These are phyloP conservation scores for Pichia cephalocereana DNA, from an alignment of 805 yeast genomes.

Conservation along the genomic window DNA sequence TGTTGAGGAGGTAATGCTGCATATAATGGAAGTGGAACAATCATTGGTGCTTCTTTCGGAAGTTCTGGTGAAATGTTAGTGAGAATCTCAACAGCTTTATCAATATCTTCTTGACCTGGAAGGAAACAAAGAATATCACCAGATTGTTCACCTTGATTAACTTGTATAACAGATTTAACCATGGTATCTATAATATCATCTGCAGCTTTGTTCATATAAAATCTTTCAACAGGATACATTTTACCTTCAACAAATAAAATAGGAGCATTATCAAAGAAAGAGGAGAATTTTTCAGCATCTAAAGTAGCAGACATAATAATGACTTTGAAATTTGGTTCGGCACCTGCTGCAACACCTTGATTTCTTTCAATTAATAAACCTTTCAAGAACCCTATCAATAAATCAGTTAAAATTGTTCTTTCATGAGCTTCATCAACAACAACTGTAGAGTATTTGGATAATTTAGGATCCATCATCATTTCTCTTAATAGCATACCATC, in stretches of 20 bases:
- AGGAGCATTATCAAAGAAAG: slow-evolving; percentile 73
- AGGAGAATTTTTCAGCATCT: slow-evolving; percentile 80
- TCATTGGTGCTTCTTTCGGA: slow-evolving; percentile 64
- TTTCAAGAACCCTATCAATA: slow-evolving; percentile 82
- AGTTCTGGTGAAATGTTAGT: slow-evolving; percentile 52
- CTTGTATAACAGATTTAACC: slow-evolving; percentile 64
- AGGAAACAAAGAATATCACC: slow-evolving; percentile 92
- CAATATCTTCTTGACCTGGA: slow-evolving; percentile 98
- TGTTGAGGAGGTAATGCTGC: slow-evolving; percentile 86
- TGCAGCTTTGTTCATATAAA: slow-evolving; percentile 51
- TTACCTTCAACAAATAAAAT: slow-evolving; percentile 84
- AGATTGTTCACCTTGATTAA: slow-evolving; percentile 66
- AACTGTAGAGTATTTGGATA: slow-evolving; percentile 63
- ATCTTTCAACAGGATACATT: slow-evolving; percentile 71
- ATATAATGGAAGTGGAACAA: slow-evolving; percentile 77
- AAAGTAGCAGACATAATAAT: slow-evolving; percentile 95
- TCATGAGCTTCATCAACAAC: slow-evolving; percentile 97
- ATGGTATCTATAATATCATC: slow-evolving; percentile 82
- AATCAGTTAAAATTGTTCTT: slow-evolving; percentile 84
- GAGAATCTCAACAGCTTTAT: slow-evolving; percentile 61
- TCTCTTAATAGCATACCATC: slow-evolving; percentile 98
- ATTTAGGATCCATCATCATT: slow-evolving; percentile 60
- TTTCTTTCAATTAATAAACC: slow-evolving; percentile 42
- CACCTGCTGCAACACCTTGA: slow-evolving; percentile 25
- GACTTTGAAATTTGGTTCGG: slow-evolving; percentile 41